Conservation (phyloP, 331 rosid species). For the Malus hybrid region DNA sequence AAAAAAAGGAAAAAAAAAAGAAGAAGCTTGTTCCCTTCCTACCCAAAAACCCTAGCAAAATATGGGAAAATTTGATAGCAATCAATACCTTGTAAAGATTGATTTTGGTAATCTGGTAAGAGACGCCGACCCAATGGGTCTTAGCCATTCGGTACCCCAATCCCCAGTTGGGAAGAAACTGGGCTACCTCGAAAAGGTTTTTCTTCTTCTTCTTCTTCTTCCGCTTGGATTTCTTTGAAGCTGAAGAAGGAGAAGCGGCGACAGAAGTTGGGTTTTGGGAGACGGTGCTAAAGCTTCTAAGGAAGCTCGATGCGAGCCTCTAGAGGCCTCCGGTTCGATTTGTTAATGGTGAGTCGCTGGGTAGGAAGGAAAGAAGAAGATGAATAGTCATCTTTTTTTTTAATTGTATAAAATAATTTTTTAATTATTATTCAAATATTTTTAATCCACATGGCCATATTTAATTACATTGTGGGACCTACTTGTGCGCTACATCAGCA, state of each 20-base stretch:
- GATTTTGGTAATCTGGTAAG: constrained; percentile 14
- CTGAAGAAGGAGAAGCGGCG: constrained; percentile 5
- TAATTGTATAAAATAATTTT: no score
- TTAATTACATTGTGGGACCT: no score
- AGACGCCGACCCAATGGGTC: constrained; percentile 70
- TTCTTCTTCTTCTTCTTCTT: constrained; percentile 51
- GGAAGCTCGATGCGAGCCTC: neutral
- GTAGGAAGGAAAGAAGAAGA: no score
- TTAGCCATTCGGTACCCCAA: constrained; percentile 89
- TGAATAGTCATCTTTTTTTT: no score
- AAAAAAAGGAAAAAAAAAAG: no score
- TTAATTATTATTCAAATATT: no score
- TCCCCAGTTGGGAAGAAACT: constrained; percentile 89
- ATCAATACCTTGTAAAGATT: no score
- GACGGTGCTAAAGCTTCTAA: constrained; percentile 48
- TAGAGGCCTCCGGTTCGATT: constrained; percentile 20
- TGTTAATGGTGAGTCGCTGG: neutral
- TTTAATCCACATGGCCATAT: no score
- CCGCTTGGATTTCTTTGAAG: constrained; percentile 45
- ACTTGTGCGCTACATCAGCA: no score
- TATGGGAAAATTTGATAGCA: no score
- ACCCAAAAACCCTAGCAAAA: no score
- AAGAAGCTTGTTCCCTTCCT: no score
- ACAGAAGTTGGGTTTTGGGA: constrained; percentile 26
- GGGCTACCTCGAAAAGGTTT: constrained; percentile 85